Evolutionary conservation across 306 rosid species (phyloP).

Genomic region (barrel medic (Medicago truncatula)): DNA sequence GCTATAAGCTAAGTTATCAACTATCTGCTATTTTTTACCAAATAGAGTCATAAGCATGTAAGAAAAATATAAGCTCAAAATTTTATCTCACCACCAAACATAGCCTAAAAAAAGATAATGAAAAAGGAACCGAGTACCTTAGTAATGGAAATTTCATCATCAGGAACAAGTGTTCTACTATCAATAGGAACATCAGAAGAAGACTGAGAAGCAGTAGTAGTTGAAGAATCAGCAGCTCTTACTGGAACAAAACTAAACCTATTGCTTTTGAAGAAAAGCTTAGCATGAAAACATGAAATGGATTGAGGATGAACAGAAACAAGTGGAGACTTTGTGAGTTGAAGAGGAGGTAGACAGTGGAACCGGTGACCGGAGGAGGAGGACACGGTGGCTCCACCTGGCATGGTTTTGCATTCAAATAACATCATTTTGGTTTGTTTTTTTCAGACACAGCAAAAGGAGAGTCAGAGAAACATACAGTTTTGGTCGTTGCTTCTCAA

Average conservation of each 20-base stretch:
- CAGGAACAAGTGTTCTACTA: conserved; percentile 53
- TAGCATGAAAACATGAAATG: not conserved
- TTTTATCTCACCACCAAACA: too few species aligned
- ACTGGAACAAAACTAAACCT: conserved; percentile 34
- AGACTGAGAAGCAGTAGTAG: conserved; percentile 55
- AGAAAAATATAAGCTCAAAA: too few species aligned
- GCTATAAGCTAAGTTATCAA: too few species aligned
- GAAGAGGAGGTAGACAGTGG: conserved; percentile 33
- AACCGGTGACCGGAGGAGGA: conserved; percentile 44
- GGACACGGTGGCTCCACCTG: conserved; percentile 42
- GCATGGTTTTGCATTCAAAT: conserved; percentile 13
- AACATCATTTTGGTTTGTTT: not conserved
- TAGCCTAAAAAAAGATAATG: too few species aligned
- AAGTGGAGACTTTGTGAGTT: conserved; percentile 33
- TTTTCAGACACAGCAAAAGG: not conserved
- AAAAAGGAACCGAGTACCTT: conserved; percentile 49
- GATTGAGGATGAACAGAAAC: conserved; percentile 13
- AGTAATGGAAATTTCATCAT: conserved; percentile 73
- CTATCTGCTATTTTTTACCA: too few species aligned
- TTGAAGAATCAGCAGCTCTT: conserved; percentile 67
- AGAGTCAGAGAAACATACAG: not conserved
- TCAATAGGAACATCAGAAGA: conserved; percentile 31
- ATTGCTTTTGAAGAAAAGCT: conserved; percentile 10
- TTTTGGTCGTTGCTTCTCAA: conserved; percentile 42
- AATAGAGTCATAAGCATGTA: too few species aligned